Conservation (phyloP, 495 filamentous ascomycete genomes). For the Letharia columbiana region DNA sequence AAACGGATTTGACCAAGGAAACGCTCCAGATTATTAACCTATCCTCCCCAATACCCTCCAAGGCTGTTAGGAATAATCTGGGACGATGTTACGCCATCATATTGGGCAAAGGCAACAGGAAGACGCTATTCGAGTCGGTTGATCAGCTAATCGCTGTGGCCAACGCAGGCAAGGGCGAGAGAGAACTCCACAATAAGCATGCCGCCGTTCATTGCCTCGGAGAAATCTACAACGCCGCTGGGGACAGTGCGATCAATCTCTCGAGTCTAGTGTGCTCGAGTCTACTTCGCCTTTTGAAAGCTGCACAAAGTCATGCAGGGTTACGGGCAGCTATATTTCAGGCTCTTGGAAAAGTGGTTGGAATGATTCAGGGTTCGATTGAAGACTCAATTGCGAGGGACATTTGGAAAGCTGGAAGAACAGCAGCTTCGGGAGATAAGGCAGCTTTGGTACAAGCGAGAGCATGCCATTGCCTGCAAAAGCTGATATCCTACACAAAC, state of each 20-base stretch:
- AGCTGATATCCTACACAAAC: conserved; percentile 57
- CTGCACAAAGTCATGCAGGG: conserved; percentile 69
- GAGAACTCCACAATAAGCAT: conserved; percentile 67
- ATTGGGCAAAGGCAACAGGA: conserved; percentile 80
- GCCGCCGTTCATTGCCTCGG: conserved; percentile 85
- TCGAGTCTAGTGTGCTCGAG: conserved; percentile 63
- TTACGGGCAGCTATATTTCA: conserved; percentile 75
- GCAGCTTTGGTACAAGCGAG: conserved; percentile 70
- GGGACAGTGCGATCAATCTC: conserved; percentile 85
- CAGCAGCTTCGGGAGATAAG: conserved; percentile 69
- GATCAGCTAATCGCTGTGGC: conserved; percentile 76
- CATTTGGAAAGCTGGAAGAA: conserved; percentile 85
- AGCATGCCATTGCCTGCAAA: conserved; percentile 72
- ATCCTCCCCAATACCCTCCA: conserved; percentile 71
- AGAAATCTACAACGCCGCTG: conserved; percentile 78
- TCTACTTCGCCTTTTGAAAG: conserved; percentile 71
- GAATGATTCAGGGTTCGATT: conserved; percentile 61
- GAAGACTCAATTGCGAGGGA: conserved; percentile 84
- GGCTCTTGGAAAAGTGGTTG: conserved; percentile 65
- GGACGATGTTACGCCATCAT: conserved; percentile 77
- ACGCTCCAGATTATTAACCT: conserved; percentile 85
- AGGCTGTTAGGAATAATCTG: conserved; percentile 81
- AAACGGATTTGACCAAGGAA: conserved; percentile 82
- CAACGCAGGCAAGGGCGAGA: conserved; percentile 70
- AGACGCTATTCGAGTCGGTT: conserved; percentile 85